phyloP scores from a whole-genome alignment of 1,284 basidiomycete genomes.

The Gomphus sp. region DNA sequence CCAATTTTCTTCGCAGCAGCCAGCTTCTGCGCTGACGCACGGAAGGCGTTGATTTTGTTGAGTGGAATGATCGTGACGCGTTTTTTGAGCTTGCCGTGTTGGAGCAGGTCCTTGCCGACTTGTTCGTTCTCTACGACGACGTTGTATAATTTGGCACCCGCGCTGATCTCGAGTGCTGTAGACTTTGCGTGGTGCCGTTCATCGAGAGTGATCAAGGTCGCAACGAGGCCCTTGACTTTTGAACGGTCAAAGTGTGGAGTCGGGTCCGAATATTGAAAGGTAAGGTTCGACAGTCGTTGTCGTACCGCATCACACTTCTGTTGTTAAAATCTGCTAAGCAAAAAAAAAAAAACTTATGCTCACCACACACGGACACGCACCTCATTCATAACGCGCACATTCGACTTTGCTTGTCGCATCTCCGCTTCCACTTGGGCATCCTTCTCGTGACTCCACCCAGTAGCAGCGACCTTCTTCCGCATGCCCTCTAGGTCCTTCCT shows the following conservation, averaged over 20 bases:
- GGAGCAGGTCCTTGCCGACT: slow-evolving; percentile 79
- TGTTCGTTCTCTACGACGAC: slow-evolving; percentile 90
- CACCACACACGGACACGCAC: slow-evolving; percentile 29
- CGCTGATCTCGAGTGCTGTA: slow-evolving; percentile 90
- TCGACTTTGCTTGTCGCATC: slow-evolving; percentile 46
- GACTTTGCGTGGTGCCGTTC: slow-evolving; percentile 67
- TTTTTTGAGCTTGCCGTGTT: slow-evolving; percentile 78
- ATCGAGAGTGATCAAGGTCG: slow-evolving; percentile 71
- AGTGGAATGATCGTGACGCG: slow-evolving; percentile 92
- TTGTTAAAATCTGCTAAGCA: background rate
- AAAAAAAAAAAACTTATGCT: background rate
- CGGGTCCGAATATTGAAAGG: slow-evolving; percentile 81
- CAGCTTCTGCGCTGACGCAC: slow-evolving; percentile 67
- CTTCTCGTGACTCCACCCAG: slow-evolving; percentile 76
- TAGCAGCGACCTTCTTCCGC: slow-evolving; percentile 43
- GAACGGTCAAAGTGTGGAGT: slow-evolving; percentile 76
- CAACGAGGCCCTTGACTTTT: slow-evolving; percentile 93
- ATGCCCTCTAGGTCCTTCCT: slow-evolving; percentile 53
- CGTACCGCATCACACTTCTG: slow-evolving; percentile 70
- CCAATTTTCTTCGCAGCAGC: slow-evolving; percentile 66
- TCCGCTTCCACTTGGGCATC: slow-evolving; percentile 58
- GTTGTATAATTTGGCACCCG: slow-evolving; percentile 89
- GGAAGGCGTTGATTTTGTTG: slow-evolving; percentile 79
- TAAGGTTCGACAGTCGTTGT: slow-evolving; percentile 61
- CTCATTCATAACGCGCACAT: slow-evolving; percentile 55